These are phyloP conservation scores for Solanum hybrid DNA, from an alignment of 305 asterid species.

Conservation along the genomic window DNA sequence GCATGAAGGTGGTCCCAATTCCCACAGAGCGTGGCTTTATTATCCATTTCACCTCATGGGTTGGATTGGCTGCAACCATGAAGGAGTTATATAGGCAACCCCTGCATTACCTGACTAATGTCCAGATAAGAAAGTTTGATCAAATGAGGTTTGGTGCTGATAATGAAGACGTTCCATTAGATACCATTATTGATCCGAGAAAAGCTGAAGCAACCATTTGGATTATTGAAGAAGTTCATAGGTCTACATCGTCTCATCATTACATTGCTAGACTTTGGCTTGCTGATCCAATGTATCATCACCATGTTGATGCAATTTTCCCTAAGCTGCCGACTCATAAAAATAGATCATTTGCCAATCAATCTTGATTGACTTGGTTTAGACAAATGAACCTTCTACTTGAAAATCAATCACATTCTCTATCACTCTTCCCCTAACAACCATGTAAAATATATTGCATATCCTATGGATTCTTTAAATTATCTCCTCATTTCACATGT, in stretches of 20 bases:
- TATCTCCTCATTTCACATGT: background rate
- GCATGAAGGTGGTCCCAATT: constrained; percentile 22
- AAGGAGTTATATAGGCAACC: constrained; percentile 63
- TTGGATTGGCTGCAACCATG: constrained; percentile 21
- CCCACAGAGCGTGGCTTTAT: constrained; percentile 40
- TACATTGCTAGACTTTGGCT: constrained; percentile 48
- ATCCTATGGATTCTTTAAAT: background rate
- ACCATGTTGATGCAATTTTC: constrained; percentile 34
- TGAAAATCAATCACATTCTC: background rate
- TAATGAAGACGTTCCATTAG: constrained; percentile 34
- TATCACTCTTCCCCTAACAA: background rate
- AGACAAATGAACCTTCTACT: background rate
- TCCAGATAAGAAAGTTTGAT: constrained; percentile 45
- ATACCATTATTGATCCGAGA: constrained; percentile 37
- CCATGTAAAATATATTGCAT: background rate
- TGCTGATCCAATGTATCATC: constrained; percentile 34
- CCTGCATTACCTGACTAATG: constrained; percentile 70
- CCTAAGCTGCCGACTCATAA: constrained; percentile 19
- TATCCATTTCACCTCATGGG: constrained; percentile 33
- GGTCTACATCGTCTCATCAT: constrained; percentile 41
- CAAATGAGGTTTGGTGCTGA: constrained; percentile 33
- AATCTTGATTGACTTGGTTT: background rate
- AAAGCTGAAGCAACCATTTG: constrained; percentile 71
- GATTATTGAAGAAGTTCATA: constrained; percentile 59
- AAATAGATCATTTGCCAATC: background rate